These are phyloP conservation scores for Sphagnum fallax DNA, from an alignment of 228 moss, liverwort and hornwort genomes.

Conservation along the genomic window DNA sequence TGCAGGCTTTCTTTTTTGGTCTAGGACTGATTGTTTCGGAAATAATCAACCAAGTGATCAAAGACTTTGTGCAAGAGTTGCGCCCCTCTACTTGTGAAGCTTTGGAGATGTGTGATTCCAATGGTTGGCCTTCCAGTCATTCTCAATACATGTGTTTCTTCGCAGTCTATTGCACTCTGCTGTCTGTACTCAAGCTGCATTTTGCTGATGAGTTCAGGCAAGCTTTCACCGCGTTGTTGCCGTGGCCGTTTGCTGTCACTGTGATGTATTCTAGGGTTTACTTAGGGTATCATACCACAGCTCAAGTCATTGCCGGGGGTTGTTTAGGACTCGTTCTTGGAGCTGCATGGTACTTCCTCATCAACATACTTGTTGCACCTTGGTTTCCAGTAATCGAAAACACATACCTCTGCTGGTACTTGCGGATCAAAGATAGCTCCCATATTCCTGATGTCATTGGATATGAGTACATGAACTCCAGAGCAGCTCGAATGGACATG, in stretches of 20 bases:
- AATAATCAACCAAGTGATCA: conserved; percentile 71
- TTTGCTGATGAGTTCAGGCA: conserved; percentile 65
- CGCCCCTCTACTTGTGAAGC: conserved; percentile 82
- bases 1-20: conserved; percentile 90
- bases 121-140: conserved; percentile 97
- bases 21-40: conserved; percentile 72
- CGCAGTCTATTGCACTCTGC: conserved; percentile 67
- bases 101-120: conserved; percentile 95
- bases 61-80: conserved; percentile 73
- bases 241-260: conserved; percentile 86
- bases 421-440: conserved; percentile 83
- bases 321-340: conserved; percentile 58
- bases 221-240: conserved; percentile 52
- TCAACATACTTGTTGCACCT: conserved; percentile 34
- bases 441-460: conserved; percentile 73
- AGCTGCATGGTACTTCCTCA: conserved; percentile 56
- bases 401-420: conserved; percentile 48
- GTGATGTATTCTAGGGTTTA: conserved; percentile 93
- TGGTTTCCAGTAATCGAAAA: conserved; percentile 72
- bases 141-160: conserved; percentile 95
- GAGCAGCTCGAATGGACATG: conserved; percentile 36
- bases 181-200: conserved; percentile 43
- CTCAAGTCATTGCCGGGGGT: conserved; percentile 79
- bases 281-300: conserved; percentile 75
- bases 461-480: conserved; percentile 65